Evolutionary conservation across 1,139 yeast genomes (phyloP), one percentile per base, ranked within the genome.

Genomic region (Pichia sp.): DNA sequence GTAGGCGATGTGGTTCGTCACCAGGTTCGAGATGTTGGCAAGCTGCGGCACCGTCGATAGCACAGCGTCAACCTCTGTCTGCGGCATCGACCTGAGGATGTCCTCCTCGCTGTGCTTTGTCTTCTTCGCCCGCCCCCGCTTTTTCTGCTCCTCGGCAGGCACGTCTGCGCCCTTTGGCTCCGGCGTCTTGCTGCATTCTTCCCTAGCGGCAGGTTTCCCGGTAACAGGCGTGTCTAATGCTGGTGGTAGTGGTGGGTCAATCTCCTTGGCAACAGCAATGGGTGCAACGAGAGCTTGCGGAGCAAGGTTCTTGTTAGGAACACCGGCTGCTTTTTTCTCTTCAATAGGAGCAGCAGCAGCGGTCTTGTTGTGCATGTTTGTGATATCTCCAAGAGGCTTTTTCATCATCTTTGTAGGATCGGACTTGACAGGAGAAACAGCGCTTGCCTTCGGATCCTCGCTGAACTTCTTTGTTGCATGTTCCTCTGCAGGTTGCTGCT

Each of bases 1-100:
- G 68, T 89, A 92, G 20, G 98, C 97, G 59, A 93, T 75, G 68
- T 90, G 95, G 66, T 93, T 93, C 45, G 85, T 80, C 51, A 90
- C 74, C 10, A 91, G 77, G 67, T 87, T 82, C 55, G 78, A 78
- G 50, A 87, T 73, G 55, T 83, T 85, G 1, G 72, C 74, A 40
- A 80, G 61, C 51, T 77, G 76, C 4, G 71, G 63, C 42, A 83
- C 67, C n/a, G 52, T 53, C 6, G 53, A 31, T 14, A 68, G 55
- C 6, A 62, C 51, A 3, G 38, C 31, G 0, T 55, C 55, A 6
- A 67, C 56, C 48, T 66, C 65, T 10, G 51, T 58, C 10, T 52
- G 50, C 14, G 63, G 51, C 57, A 61, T 58, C 24, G 51, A 58
- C 42, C 50, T 62, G 29, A 59, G 51, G 44, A 27, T 48, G 41